Base-by-base conservation (phyloP, 192 early-diverging fungal genomes). In the Phycomyces nitens region DNA sequence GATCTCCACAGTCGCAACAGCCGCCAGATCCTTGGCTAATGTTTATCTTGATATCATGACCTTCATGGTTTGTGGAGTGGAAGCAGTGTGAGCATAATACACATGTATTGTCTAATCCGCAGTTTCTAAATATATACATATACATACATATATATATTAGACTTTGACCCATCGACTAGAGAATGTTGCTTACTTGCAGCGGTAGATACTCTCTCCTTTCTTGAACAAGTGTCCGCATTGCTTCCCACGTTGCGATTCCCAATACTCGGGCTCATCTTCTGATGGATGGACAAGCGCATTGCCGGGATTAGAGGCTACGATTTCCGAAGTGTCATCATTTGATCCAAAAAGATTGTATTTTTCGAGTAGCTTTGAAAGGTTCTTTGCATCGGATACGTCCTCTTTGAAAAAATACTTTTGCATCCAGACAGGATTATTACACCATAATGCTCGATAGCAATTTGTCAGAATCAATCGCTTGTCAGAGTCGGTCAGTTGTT, bases 1-100 rank as follows among this genome's bases (percentile, higher is more conserved):
- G 81, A 70, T 99, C 97, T 29, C 95, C 96, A 72, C 97, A 99
- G 75, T 99, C 97, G 75, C 97, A 99, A 77, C 94, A 99, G 1
- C 97, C 97, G 27, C 94, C 94, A 8, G 79, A 82, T 9, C 90
- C 89, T 49, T 82, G 77, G 53, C 91, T 90, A 18, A 97, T 83
- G 34, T 84, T 86, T 70, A 98, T 95, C 39, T 86, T 89, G 1
- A 91, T 90, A 66, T 97, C 93, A 62, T 99, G 97, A 27, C 93
- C 93, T 43, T 88, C 85, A 72, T 99, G 97, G 71, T 95, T 84
- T 0, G 91, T 90, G 8, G 87, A 92, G 70, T 91, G 90, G 72
- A 96, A 99, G 77, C 97, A 99, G 49, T 82, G 71, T 8, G 90
- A 84, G 71, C 97, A 99, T 49, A 99, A 80, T 10, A 97, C 97